A percentile compares a stretch with the other conserved stretches of the same genome.
phyloP scores from a whole-genome alignment of 371 early-diverging fungal species.

The Mucor sp. region DNA sequence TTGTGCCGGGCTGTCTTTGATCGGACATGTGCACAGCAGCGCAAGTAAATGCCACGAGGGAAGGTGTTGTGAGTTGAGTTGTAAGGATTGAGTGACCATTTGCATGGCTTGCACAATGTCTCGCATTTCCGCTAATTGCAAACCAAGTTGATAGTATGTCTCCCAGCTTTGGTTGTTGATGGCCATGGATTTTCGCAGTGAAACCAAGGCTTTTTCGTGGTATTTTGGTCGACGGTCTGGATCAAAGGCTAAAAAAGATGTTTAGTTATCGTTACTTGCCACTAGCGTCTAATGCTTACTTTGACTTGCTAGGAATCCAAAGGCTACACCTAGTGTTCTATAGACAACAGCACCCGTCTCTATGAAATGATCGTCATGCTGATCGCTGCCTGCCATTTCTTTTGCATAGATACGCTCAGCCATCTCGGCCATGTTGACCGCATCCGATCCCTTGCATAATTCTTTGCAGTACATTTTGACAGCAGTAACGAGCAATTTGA shows the following conservation, averaged over 20 bases:
- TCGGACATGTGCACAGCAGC: slow-evolving; percentile 67
- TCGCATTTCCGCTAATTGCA: slow-evolving; percentile 79
- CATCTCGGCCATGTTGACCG: slow-evolving; percentile 50
- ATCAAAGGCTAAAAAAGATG: slow-evolving; percentile 33
- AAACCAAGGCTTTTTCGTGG: slow-evolving; percentile 65
- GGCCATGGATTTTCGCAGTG: slow-evolving; percentile 57
- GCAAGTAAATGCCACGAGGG: slow-evolving; percentile 89
- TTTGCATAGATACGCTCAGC: slow-evolving; percentile 30
- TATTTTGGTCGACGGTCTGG: slow-evolving; percentile 64
- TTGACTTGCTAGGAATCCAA: slow-evolving; percentile 64
- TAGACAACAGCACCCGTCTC: slow-evolving; percentile 40
- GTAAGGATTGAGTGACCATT: slow-evolving; percentile 63
- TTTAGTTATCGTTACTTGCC: neutral
- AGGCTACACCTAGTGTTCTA: slow-evolving; percentile 59
- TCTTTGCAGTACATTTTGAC: slow-evolving; percentile 51
- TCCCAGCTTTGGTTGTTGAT: slow-evolving; percentile 52
- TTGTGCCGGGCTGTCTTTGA: slow-evolving; percentile 30
- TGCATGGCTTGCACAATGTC: slow-evolving; percentile 71
- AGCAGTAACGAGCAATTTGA: slow-evolving; percentile 45
- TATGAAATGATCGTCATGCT: neutral
- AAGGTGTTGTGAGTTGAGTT: slow-evolving; percentile 59
- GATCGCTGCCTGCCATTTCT: slow-evolving; percentile 13
- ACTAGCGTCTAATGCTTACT: slow-evolving; percentile 35
- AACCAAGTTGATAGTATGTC: slow-evolving; percentile 73
- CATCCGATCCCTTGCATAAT: slow-evolving; percentile 39